These are phyloP conservation scores for Ganoderma boninense DNA, from an alignment of 1,284 basidiomycete species.

Conservation along the genomic window DNA sequence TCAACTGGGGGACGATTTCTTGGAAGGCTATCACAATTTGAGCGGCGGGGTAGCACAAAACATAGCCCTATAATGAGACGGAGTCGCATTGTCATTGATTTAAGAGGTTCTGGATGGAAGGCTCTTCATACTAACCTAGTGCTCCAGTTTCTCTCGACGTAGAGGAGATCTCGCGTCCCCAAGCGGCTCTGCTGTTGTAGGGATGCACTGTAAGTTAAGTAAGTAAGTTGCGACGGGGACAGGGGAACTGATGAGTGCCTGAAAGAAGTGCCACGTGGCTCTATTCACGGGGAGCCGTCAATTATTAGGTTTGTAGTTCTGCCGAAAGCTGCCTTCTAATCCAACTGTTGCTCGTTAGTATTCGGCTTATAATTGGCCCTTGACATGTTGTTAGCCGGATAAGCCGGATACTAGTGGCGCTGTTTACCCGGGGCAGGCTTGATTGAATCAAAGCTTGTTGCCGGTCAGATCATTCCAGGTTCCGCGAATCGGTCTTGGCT, in stretches of 20 bases:
- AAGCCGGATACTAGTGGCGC: neutral
- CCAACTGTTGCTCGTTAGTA: neutral
- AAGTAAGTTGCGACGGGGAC: neutral
- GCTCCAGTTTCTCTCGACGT: too few relatives aligned
- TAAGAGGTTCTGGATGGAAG: too few relatives aligned
- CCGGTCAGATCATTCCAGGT: conserved; percentile 20
- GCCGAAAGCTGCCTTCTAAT: neutral
- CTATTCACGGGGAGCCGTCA: neutral
- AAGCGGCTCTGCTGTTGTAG: too few relatives aligned
- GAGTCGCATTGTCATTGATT: too few relatives aligned
- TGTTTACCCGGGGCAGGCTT: neutral
- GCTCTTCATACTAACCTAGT: too few relatives aligned
- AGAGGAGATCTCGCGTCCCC: too few relatives aligned
- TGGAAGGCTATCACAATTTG: too few relatives aligned
- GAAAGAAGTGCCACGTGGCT: conserved; percentile 1
- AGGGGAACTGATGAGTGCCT: neutral
- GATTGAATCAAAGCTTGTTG: neutral
- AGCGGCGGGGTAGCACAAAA: too few relatives aligned
- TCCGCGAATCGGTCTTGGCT: conserved; percentile 8
- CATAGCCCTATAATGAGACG: too few relatives aligned
- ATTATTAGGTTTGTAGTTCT: neutral
- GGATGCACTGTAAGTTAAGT: neutral
- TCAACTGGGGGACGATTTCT: too few relatives aligned
- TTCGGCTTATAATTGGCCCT: neutral
- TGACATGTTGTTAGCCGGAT: neutral